Evolutionary conservation across 176 grass and related monocot genomes (phyloP).

Genomic region (Oryza glumipatula): DNA sequence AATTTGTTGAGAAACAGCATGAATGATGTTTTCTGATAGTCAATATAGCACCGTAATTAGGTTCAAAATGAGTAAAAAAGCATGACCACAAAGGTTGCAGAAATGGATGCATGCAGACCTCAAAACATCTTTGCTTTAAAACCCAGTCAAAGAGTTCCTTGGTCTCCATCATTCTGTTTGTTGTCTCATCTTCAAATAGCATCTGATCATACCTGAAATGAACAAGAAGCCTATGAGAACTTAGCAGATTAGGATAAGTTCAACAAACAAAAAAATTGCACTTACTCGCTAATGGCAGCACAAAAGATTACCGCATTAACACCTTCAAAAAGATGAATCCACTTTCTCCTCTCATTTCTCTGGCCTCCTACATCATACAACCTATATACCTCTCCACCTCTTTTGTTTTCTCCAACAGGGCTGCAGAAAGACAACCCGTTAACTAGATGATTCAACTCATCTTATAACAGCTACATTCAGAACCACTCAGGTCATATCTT

Average conservation of each 20-base stretch:
- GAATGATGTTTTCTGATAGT: slow-evolving; percentile 93
- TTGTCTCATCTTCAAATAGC: slow-evolving; percentile 90
- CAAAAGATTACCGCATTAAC: slow-evolving; percentile 97
- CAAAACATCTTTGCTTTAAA: slow-evolving; percentile 90
- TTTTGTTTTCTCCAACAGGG: no score
- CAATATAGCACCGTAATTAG: slow-evolving; percentile 1
- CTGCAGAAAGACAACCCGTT: no score
- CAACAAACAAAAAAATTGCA: slow-evolving; percentile 26
- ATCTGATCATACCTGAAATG: slow-evolving; percentile 81
- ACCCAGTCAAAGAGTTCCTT: slow-evolving; percentile 98
- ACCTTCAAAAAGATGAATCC: slow-evolving; percentile 99
- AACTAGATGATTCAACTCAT: no score
- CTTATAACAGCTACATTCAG: no score
- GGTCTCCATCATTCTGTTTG: slow-evolving; percentile 95
- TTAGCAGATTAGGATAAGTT: background rate
- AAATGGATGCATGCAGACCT: slow-evolving; percentile 52
- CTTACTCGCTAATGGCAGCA: slow-evolving; percentile 99
- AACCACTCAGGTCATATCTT: no score
- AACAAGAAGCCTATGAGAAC: background rate
- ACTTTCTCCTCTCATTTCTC: no score
- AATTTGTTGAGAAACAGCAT: slow-evolving; percentile 99
- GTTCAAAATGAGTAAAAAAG: slow-evolving; percentile 25
- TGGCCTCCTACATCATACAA: no score
- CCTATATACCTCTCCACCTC: no score
- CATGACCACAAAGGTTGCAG: background rate